Evolutionary conservation across 306 rosid species (phyloP).

Genomic region (Potentilla sterilis): DNA sequence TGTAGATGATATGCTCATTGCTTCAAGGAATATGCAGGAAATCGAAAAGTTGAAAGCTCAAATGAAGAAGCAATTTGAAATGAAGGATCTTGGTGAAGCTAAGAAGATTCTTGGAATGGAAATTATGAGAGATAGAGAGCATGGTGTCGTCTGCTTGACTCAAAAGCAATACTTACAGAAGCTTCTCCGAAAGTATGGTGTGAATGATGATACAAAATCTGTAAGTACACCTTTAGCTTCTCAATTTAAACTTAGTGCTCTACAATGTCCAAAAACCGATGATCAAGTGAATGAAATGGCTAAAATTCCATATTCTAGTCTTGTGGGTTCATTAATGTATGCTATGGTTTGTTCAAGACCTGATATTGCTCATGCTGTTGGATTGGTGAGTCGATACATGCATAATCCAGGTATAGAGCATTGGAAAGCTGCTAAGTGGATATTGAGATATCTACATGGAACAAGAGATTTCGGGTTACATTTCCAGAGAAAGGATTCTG

Average conservation of each 20-base stretch:
- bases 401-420: neutral
- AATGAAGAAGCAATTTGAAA: neutral
- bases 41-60: neutral
- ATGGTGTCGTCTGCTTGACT: neutral
- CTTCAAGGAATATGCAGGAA: neutral
- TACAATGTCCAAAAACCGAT: neutral
- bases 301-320: neutral
- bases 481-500: neutral
- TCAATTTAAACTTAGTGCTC: neutral
- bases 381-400: neutral
- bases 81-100: neutral
- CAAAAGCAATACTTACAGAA: neutral
- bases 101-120: neutral
- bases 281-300: neutral
- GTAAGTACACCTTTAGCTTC: neutral
- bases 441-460: neutral
- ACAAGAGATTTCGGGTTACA: neutral
- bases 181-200: neutral
- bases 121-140: neutral
- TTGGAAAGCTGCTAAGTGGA: neutral
- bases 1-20: neutral
- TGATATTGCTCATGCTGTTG: neutral
- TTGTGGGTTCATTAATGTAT: slow-evolving; percentile 5
- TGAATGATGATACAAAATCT: neutral
- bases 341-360: neutral